phyloP scores from a whole-genome alignment of 176 grass and related monocot genomes.

The Dendrocalamus sinicus region DNA sequence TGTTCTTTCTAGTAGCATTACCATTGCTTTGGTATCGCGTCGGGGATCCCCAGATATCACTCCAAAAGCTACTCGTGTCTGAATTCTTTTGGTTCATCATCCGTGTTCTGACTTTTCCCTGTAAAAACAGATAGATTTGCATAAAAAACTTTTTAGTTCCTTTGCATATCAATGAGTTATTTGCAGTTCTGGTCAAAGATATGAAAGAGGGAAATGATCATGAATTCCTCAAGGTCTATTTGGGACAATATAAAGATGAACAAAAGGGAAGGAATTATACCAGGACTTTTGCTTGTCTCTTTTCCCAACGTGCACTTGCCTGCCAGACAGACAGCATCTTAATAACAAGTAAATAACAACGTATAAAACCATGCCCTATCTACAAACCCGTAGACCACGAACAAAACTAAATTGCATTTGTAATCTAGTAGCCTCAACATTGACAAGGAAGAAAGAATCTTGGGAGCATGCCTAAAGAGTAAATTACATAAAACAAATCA shows the following conservation, averaged over 20 bases:
- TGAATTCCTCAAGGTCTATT: not conserved
- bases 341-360: constrained; percentile 28
- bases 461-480: too few relatives aligned
- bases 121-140: not conserved
- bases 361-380: not conserved
- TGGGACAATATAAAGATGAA: not conserved
- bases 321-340: constrained; percentile 39
- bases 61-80: constrained; percentile 64
- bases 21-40: constrained; percentile 54
- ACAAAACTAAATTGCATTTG: constrained; percentile 5
- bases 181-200: not conserved
- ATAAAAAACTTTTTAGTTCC: not conserved
- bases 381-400: not conserved
- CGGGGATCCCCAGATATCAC: constrained; percentile 64
- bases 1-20: constrained; percentile 31
- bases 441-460: too few relatives aligned
- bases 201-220: not conserved
- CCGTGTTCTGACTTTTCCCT: constrained; percentile 66
- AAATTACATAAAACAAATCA: not conserved
- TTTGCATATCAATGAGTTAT: not conserved
- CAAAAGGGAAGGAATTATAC: constrained; percentile 41
- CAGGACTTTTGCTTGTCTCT: constrained; percentile 83
- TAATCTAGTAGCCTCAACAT: too few relatives aligned
- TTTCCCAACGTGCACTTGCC: constrained; percentile 80
- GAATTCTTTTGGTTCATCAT: constrained; percentile 76